Evolutionary conservation across 2,329 filamentous ascomycete genomes (phyloP).

Genomic region (Trichoderma sp.): DNA sequence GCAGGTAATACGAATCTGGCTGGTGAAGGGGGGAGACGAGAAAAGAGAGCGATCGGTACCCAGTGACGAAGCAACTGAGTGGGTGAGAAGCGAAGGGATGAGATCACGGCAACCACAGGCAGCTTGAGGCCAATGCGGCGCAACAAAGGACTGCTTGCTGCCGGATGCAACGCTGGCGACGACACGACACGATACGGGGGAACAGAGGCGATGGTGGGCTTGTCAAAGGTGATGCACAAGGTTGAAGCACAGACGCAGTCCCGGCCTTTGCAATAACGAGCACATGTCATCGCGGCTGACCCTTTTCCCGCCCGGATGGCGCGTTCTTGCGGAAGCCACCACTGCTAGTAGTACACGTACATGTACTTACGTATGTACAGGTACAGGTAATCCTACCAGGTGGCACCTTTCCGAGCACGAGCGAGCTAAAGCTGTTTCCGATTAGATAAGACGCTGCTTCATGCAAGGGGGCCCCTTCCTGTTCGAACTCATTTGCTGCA

Average conservation of each 20-base stretch:
- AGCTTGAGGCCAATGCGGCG: neutral
- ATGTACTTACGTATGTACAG: too few species aligned
- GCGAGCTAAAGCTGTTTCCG: neutral
- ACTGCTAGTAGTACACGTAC: neutral
- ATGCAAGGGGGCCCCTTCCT: slow-evolving; percentile 4
- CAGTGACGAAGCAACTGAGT: neutral
- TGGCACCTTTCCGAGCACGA: neutral
- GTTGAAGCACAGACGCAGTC: too few species aligned
- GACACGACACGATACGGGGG: neutral
- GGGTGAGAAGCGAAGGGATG: slow-evolving; percentile 10
- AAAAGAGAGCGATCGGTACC: neutral
- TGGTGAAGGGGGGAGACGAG: neutral
- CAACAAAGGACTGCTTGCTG: neutral
- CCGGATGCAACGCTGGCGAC: neutral
- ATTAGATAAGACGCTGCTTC: neutral
- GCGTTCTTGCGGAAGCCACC: slow-evolving; percentile 10
- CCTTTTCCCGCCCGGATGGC: slow-evolving; percentile 10
- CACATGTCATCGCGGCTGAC: slow-evolving; percentile 26
- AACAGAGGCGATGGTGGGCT: neutral
- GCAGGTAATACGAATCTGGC: neutral
- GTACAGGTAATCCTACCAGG: too few species aligned
- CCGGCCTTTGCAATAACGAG: neutral
- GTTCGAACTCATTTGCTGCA: too few species aligned
- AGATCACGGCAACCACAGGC: slow-evolving; percentile 8
- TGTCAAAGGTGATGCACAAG: neutral